phyloP scores from a whole-genome alignment of 257 asterid species.

The Cynanchum wilfordii region DNA sequence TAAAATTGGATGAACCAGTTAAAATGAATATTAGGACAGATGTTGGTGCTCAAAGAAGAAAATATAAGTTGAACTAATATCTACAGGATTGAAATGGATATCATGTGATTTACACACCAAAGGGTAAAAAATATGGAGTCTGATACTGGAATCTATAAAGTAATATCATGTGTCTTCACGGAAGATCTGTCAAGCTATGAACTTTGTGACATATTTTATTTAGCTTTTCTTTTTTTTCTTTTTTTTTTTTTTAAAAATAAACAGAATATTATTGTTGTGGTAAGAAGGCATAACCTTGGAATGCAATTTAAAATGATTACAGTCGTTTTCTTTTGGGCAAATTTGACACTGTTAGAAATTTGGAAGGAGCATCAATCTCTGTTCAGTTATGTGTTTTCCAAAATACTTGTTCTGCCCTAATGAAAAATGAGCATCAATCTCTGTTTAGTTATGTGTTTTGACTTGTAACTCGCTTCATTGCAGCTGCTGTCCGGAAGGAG shows the following conservation, averaged over 20 bases:
- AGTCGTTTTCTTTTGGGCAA: not conserved
- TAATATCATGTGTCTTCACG: no score
- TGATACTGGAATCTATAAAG: not conserved
- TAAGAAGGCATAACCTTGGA: not conserved
- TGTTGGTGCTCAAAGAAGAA: not conserved
- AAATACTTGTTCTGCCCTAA: not conserved
- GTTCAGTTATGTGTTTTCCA: no score
- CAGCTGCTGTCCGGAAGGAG: constrained; percentile 92
- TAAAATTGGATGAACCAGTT: not conserved
- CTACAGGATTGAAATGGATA: not conserved
- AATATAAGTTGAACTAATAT: not conserved
- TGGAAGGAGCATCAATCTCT: no score
- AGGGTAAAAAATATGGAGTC: no score
- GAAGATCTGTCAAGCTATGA: not conserved
- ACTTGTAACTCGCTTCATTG: constrained; percentile 29
- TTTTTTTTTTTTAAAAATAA: no score
- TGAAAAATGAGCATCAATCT: not conserved
- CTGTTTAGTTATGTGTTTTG: not conserved
- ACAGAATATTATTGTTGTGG: not conserved
- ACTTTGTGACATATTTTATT: not conserved
- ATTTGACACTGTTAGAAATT: not conserved
- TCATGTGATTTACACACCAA: no score
- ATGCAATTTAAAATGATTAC: not conserved
- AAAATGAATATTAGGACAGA: not conserved
- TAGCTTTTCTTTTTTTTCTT: not conserved